Evolutionary conservation across 2,329 filamentous ascomycete species (phyloP), one percentile per base, ranked within the genome.

Genomic region (Aspergillus chevalieri): DNA sequence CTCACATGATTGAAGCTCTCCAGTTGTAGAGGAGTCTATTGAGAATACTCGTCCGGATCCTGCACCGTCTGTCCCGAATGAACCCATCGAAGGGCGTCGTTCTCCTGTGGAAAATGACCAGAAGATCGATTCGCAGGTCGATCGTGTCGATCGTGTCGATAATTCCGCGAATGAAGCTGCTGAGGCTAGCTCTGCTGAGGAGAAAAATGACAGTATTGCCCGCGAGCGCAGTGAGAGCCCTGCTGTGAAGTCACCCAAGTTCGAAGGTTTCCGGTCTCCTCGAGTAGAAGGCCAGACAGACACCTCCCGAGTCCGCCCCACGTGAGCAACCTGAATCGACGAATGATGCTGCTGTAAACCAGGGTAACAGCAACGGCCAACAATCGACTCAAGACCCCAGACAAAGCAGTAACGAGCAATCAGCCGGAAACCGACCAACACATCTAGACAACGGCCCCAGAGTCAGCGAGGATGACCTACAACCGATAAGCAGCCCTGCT

Each of bases 1-100:
- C 65, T 67, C 55, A 67, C 63, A 49, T 52, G 50, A 12, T 52
- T 54, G 46, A 64, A 64, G 64, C 62, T 55, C 60, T 49, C 57
- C 57, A 50, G 58, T 59, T 63, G 50, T 55, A 43, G 55, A 59
- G 47, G 58, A 61, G 46, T 57, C 52, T 47, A 54, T 59, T 53
- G 60, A 53, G 47, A 60, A 55, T 30, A 44, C 53, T 34, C 57
- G 52, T 30, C 39, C 52, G 42, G 17, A 14, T 14, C 8, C 26
- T n/a, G 22, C 9, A 17, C 17, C 38, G 4, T 7, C 38, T 22
- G 38, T 41, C 17, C 34, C n/a, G 7, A 21, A 41, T 15, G 19
- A 10, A 19, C 8, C 17, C 3, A 41, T 19, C 19, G 38, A 17
- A 12, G 26, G 36, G n/a, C n/a, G 21, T 21, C 12, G 21, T 22